Percentiles rank a stretch among this genome's conserved stretches.
phyloP scores from a whole-genome alignment of 2,329 filamentous ascomycete species.

The Westerdykella ornata region DNA sequence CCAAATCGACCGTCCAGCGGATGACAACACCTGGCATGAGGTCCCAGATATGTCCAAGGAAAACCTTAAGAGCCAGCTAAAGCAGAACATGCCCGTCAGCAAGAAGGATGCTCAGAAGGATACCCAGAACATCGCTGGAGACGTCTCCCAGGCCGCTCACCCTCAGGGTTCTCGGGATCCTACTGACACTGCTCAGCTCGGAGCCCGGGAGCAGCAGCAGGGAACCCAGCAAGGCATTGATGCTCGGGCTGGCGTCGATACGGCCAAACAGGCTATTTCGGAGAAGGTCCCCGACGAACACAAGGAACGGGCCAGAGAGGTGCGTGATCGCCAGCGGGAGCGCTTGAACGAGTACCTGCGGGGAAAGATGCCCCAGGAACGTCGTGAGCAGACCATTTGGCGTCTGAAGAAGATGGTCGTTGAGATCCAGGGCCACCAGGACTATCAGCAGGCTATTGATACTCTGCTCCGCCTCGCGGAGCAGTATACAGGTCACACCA shows the following conservation, averaged over 20 bases:
- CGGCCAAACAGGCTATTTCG: constrained; percentile 53
- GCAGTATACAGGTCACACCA: constrained; percentile 72
- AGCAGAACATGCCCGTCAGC: constrained; percentile 49
- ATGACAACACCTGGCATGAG: constrained; percentile 92
- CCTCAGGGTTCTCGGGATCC: constrained; percentile 51
- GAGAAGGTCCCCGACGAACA: constrained; percentile 60
- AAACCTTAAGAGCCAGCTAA: constrained; percentile 61
- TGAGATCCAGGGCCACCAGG: constrained; percentile 89
- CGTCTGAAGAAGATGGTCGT: constrained; percentile 97
- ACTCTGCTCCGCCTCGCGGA: constrained; percentile 80
- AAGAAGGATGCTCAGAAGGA: constrained; percentile 51
- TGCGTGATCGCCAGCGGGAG: constrained; percentile 29
- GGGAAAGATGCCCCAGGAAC: constrained; percentile 84
- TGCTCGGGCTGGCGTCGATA: constrained; percentile 44
- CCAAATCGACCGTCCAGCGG: constrained; percentile 75
- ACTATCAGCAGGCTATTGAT: constrained; percentile 87
- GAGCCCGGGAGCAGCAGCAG: constrained; percentile 46
- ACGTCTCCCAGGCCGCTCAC: constrained; percentile 53
- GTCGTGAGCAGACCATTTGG: constrained; percentile 85
- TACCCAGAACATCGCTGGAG: constrained; percentile 48
- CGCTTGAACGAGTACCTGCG: constrained; percentile 67
- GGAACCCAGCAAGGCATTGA: constrained; percentile 47
- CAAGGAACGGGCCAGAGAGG: constrained; percentile 38
- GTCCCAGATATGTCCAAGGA: constrained; percentile 67
- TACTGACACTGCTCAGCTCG: constrained; percentile 47